Conservation (phyloP, 116 monocot species). For the Phalaenopsis hybrid region DNA sequence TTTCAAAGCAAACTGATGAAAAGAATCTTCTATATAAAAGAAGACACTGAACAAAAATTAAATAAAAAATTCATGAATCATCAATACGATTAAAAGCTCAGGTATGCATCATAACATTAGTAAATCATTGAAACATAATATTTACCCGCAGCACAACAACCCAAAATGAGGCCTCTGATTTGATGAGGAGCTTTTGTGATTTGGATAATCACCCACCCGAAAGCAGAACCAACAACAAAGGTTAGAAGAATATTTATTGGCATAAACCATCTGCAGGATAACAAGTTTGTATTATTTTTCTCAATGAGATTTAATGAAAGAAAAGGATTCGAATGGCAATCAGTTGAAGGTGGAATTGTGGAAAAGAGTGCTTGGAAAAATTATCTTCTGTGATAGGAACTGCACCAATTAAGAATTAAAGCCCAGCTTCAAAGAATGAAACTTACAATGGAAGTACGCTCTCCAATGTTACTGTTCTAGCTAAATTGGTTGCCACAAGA, state of each 20-base stretch:
- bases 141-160: constrained; percentile 59
- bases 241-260: constrained; percentile 52
- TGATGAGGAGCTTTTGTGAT: constrained; percentile 34
- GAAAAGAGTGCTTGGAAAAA: background rate
- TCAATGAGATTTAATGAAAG: background rate
- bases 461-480: constrained; percentile 46
- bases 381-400: background rate
- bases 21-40: background rate
- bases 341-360: no score
- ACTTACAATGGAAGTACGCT: constrained; percentile 44
- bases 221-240: constrained; percentile 31
- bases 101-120: background rate
- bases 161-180: constrained; percentile 46
- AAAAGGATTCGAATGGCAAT: no score
- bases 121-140: background rate
- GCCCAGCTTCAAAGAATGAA: background rate
- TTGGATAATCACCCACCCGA: constrained; percentile 46
- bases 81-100: background rate
- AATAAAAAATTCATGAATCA: constrained; percentile 1
- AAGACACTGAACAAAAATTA: background rate
- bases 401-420: background rate
- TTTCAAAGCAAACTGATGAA: background rate
- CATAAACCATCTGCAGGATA: constrained; percentile 62
- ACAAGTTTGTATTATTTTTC: constrained; percentile 1
- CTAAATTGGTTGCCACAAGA: constrained; percentile 36